phyloP scores from a whole-genome alignment of 306 rosid species.

The Calophaca sinica region DNA sequence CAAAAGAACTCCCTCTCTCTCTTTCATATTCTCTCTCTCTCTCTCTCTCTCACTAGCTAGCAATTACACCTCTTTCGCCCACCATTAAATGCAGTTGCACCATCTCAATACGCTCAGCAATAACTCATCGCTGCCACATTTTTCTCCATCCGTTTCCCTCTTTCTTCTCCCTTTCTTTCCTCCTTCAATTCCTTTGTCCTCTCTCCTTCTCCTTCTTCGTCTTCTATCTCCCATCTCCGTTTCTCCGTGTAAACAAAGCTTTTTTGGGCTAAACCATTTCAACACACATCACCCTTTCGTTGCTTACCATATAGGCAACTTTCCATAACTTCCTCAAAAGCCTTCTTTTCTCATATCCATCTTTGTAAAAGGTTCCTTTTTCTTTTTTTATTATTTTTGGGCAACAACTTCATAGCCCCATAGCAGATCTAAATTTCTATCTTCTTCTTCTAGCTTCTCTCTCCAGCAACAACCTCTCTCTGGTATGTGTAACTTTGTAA shows the following conservation, averaged over 20 bases:
- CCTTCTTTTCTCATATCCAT: constrained; percentile 28
- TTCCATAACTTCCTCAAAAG: constrained; percentile 31
- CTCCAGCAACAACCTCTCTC: constrained; percentile 30
- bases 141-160: constrained; percentile 64
- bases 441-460: not conserved
- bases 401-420: constrained; percentile 1
- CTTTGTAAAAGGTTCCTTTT: constrained; percentile 30
- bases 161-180: constrained; percentile 45
- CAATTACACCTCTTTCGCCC: constrained; percentile 79
- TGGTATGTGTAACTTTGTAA: constrained; percentile 43
- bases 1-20: constrained; percentile 40
- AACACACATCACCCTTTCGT: constrained; percentile 26
- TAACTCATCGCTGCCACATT: constrained; percentile 83
- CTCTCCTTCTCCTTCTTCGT: constrained; percentile 24
- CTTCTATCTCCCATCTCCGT: not conserved
- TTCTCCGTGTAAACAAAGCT: constrained; percentile 2
- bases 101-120: constrained; percentile 97
- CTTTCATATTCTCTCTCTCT: constrained; percentile 40
- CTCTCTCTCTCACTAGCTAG: constrained; percentile 50
- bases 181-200: constrained; percentile 47
- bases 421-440: constrained; percentile 54
- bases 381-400: constrained; percentile 12
- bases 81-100: constrained; percentile 97
- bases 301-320: constrained; percentile 27
- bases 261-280: constrained; percentile 31